Evolutionary conservation across 2,329 filamentous ascomycete species (phyloP).

Genomic region (Ceratocystis destructans): DNA sequence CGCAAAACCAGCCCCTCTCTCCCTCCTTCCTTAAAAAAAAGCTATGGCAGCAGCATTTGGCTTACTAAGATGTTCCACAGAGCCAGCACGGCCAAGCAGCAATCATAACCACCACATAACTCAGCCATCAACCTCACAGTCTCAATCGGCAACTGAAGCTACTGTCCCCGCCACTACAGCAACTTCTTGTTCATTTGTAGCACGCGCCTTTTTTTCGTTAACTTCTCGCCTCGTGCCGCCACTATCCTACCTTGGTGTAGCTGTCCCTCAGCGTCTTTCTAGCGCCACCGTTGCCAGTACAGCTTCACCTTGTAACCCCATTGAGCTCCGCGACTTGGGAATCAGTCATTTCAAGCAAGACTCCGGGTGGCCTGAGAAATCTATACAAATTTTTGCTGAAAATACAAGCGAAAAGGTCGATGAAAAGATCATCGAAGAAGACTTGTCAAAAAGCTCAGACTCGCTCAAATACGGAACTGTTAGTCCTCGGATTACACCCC

Average conservation of each 20-base stretch:
- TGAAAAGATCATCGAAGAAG: neutral
- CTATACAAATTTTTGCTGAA: neutral
- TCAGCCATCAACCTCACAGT: neutral
- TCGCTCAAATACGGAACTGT: neutral
- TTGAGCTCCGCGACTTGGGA: constrained; percentile 5
- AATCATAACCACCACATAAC: neutral
- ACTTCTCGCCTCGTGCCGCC: neutral
- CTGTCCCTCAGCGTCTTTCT: neutral
- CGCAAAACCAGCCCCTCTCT: neutral
- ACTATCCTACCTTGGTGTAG: neutral
- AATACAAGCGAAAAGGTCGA: neutral
- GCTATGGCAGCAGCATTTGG: neutral
- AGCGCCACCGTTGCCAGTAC: neutral
- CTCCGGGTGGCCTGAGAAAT: neutral
- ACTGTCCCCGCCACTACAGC: neutral
- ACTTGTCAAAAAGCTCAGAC: neutral
- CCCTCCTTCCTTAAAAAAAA: constrained; percentile 6
- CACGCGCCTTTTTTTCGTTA: neutral
- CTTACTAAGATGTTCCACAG: constrained; percentile 13
- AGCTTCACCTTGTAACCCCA: constrained; percentile 4
- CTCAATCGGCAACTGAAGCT: neutral
- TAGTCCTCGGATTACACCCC: neutral
- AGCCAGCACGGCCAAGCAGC: neutral
- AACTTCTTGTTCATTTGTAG: neutral
- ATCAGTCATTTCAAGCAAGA: neutral